A percentile compares a stretch with the other conserved stretches of the same genome.
Evolutionary conservation across 495 filamentous ascomycete genomes (phyloP).

Genomic region (Podospora pseudocomata): DNA sequence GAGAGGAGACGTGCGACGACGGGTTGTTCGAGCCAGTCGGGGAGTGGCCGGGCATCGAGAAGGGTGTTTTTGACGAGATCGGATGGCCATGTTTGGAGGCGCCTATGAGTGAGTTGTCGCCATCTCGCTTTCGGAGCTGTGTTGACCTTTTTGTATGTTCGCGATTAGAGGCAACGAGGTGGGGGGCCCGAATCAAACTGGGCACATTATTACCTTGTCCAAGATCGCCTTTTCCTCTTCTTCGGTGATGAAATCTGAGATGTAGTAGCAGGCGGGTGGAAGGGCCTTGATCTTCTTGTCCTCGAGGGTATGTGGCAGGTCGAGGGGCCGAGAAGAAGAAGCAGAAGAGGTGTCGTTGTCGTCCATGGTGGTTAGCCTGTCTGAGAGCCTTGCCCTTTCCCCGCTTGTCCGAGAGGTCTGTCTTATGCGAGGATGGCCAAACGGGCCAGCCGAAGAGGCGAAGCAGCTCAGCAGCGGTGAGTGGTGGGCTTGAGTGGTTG

Average conservation of each 20-base stretch:
- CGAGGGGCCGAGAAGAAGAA: slow-evolving; percentile 11
- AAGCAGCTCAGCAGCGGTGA: slow-evolving; percentile 1
- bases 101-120: slow-evolving; percentile 78
- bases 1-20: slow-evolving; percentile 64
- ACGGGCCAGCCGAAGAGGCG: slow-evolving; percentile 4
- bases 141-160: slow-evolving; percentile 37
- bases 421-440: background rate
- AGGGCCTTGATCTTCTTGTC: slow-evolving; percentile 54
- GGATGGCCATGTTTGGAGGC: slow-evolving; percentile 87
- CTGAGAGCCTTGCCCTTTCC: background rate
- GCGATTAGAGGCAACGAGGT: slow-evolving; percentile 20
- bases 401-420: slow-evolving; percentile 3
- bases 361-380: background rate
- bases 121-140: slow-evolving; percentile 72
- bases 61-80: slow-evolving; percentile 70
- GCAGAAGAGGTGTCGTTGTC: too few relatives aligned
- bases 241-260: slow-evolving; percentile 76
- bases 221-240: slow-evolving; percentile 71
- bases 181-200: background rate
- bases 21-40: slow-evolving; percentile 70
- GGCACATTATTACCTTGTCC: slow-evolving; percentile 52
- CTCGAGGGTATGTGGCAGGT: slow-evolving; percentile 45
- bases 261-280: slow-evolving; percentile 74
- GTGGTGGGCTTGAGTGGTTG: background rate
- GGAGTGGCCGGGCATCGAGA: slow-evolving; percentile 64